A percentile compares a stretch with the other conserved stretches of the same genome.
Conservation (phyloP, 768 basidiomycete species). For the Lyophyllum decastes region DNA sequence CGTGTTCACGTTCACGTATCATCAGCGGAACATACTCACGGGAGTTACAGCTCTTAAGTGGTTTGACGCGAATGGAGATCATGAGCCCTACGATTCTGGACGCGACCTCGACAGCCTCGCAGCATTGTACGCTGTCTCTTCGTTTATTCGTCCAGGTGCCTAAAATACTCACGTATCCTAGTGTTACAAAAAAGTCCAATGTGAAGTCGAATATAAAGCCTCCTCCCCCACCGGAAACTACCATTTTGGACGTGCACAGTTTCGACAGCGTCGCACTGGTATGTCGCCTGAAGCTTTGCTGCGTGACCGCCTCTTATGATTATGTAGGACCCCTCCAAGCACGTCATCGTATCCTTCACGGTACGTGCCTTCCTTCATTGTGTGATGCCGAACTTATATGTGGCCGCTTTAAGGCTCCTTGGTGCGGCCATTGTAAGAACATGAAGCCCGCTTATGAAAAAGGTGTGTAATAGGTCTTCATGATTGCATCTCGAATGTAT, state of each 20-base stretch:
- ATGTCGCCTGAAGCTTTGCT: slow-evolving; percentile 22
- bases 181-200: slow-evolving; percentile 73
- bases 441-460: slow-evolving; percentile 88
- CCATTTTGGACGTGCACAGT: slow-evolving; percentile 66
- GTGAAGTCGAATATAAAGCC: slow-evolving; percentile 88
- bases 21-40: neutral
- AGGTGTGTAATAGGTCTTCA: slow-evolving; percentile 36
- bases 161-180: slow-evolving; percentile 27
- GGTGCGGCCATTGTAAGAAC: slow-evolving; percentile 96
- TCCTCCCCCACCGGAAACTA: slow-evolving; percentile 72
- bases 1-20: slow-evolving; percentile 30
- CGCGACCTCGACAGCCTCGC: slow-evolving; percentile 81
- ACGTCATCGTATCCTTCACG: slow-evolving; percentile 85
- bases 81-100: slow-evolving; percentile 71
- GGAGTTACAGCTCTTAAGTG: slow-evolving; percentile 78
- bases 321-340: slow-evolving; percentile 63
- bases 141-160: neutral
- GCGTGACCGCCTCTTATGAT: neutral
- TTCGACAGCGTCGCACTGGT: slow-evolving; percentile 79
- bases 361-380: slow-evolving; percentile 34
- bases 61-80: slow-evolving; percentile 74
- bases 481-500: neutral
- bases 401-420: slow-evolving; percentile 52
- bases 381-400: slow-evolving; percentile 4
- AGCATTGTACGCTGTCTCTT: slow-evolving; percentile 58